These are phyloP conservation scores for Tulasnella sp. DNA, from an alignment of 768 basidiomycete genomes.

Conservation along the genomic window DNA sequence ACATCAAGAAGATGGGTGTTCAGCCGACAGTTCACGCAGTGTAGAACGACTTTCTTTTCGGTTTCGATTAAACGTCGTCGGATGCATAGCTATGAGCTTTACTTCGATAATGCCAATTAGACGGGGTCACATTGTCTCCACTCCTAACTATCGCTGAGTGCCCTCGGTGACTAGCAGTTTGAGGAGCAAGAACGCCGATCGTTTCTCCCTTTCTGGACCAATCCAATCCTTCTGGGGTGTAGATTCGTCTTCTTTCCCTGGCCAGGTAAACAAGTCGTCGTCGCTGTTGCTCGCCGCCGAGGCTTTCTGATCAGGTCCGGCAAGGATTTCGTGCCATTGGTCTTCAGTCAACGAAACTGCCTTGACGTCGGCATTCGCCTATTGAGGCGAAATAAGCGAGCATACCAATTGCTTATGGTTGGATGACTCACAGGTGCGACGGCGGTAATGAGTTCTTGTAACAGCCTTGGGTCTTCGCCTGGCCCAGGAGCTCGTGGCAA, in stretches of 20 bases:
- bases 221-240: slow-evolving; percentile 1
- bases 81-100: not conserved
- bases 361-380: slow-evolving; percentile 15
- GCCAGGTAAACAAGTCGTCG: slow-evolving; percentile 11
- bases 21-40: slow-evolving; percentile 11
- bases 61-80: not conserved
- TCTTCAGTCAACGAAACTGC: slow-evolving; percentile 10
- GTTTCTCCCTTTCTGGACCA: slow-evolving; percentile 17
- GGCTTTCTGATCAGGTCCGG: not conserved
- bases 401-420: not conserved
- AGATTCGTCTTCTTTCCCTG: slow-evolving; percentile 4
- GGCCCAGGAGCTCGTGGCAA: not conserved
- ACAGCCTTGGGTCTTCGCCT: not conserved
- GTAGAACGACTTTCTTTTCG: not conserved
- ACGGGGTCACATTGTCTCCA: not conserved
- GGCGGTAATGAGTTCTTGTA: slow-evolving; percentile 1
- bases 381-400: not conserved
- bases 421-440: slow-evolving; percentile 7
- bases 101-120: not conserved
- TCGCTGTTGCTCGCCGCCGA: not conserved
- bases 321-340: slow-evolving; percentile 11
- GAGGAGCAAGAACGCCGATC: slow-evolving; percentile 14
- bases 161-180: slow-evolving; percentile 7
- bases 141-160: slow-evolving; percentile 1
- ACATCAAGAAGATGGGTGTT: slow-evolving; percentile 27